A percentile compares a stretch with the other conserved stretches of the same genome.
phyloP scores from a whole-genome alignment of 2,329 filamentous ascomycete species.

The Aspergillus aculeatus region DNA sequence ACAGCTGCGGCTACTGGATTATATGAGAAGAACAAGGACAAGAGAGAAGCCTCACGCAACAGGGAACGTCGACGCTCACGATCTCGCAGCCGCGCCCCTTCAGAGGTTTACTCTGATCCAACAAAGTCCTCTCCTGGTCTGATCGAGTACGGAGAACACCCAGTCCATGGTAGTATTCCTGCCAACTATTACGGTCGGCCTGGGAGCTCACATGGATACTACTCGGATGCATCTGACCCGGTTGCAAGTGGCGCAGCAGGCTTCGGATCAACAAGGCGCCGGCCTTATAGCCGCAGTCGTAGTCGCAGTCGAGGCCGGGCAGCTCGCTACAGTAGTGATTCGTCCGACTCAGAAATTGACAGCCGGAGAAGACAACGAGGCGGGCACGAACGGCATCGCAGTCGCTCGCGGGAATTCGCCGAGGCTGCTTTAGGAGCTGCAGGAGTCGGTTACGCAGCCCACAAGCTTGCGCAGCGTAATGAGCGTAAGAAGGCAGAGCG shows the following conservation, averaged over 20 bases:
- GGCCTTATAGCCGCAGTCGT: conserved; percentile 48
- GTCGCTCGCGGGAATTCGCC: conserved; percentile 48
- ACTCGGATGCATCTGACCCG: conserved; percentile 45
- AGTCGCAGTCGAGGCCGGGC: conserved; percentile 44
- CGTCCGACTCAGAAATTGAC: conserved; percentile 39
- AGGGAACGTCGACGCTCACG: conserved; percentile 44
- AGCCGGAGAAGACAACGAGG: conserved; percentile 31
- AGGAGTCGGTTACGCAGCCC: conserved; percentile 56
- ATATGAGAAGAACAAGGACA: conserved; percentile 63
- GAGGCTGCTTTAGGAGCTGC: conserved; percentile 59
- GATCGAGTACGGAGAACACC: conserved; percentile 65
- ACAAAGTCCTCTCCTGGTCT: conserved; percentile 49
- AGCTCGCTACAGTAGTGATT: conserved; percentile 35
- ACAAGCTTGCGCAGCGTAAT: conserved; percentile 57
- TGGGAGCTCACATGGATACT: conserved; percentile 38
- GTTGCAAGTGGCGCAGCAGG: conserved; percentile 33
- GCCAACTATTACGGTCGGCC: conserved; percentile 49
- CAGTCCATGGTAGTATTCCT: conserved; percentile 57
- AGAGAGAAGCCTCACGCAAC: conserved; percentile 51
- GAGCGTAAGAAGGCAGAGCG: conserved; percentile 57
- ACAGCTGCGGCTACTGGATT: conserved; percentile 61
- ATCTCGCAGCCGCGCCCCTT: conserved; percentile 45
- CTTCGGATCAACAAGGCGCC: conserved; percentile 29
- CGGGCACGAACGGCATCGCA: conserved; percentile 36
- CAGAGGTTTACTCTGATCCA: conserved; percentile 41